Evolutionary conservation across 495 filamentous ascomycete genomes (phyloP).

Genomic region (Hyaloscypha hepaticicola): DNA sequence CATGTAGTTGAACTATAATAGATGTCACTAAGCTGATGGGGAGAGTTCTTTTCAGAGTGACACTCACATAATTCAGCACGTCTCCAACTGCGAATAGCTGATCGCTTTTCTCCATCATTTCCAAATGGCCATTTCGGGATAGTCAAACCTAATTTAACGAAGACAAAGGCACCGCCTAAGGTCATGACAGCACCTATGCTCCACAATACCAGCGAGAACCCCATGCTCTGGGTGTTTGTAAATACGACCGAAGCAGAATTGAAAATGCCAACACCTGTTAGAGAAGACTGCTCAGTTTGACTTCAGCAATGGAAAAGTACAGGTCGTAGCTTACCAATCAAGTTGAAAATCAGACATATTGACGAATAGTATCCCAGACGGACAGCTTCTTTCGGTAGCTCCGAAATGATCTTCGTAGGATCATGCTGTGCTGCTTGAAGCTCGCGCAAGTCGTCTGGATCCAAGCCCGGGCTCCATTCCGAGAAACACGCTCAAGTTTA

Average conservation of each 20-base stretch:
- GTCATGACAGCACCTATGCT: slow-evolving; percentile 5
- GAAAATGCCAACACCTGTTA: slow-evolving; percentile 19
- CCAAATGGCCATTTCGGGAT: slow-evolving; percentile 15
- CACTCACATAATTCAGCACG: slow-evolving; percentile 12
- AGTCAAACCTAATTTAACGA: slow-evolving; percentile 13
- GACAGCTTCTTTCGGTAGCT: not conserved
- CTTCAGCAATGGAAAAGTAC: not conserved
- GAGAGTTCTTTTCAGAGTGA: too few relatives aligned
- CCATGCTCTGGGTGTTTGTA: slow-evolving; percentile 12
- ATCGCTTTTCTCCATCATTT: slow-evolving; percentile 3
- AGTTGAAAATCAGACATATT: slow-evolving; percentile 18
- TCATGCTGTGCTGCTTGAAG: slow-evolving; percentile 10
- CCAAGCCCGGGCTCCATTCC: slow-evolving; percentile 12
- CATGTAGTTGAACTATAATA: slow-evolving; percentile 14
- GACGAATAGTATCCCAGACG: slow-evolving; percentile 11
- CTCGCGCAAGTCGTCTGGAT: slow-evolving; percentile 11
- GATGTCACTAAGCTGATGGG: not conserved
- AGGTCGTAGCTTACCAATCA: slow-evolving; percentile 14
- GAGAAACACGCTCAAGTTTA: slow-evolving; percentile 8
- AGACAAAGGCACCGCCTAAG: slow-evolving; percentile 6
- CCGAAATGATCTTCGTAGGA: slow-evolving; percentile 3
- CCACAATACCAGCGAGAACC: slow-evolving; percentile 10
- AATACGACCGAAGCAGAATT: slow-evolving; percentile 9
- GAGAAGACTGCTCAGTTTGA: not conserved
- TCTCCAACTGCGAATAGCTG: slow-evolving; percentile 15